Evolutionary conservation across 1,139 yeast species (phyloP).

Genomic region (Pichia sp.): DNA sequence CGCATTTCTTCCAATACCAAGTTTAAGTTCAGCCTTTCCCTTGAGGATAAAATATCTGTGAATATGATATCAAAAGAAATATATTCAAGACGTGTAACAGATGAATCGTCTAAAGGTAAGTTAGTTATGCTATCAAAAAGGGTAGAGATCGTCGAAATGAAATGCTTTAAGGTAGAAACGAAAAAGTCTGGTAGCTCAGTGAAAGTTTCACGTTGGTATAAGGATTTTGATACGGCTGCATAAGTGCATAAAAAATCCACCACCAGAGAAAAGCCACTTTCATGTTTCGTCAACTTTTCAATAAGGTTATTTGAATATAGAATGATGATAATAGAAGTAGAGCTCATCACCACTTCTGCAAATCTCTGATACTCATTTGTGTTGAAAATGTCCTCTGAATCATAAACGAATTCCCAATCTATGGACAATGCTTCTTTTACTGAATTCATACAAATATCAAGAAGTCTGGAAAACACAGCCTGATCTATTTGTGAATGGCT

Average conservation of each 20-base stretch:
- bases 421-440: constrained; percentile 25
- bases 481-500: constrained; percentile 16
- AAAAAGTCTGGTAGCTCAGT: constrained; percentile 12
- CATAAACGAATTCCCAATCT: constrained; percentile 22
- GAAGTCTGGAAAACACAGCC: constrained; percentile 28
- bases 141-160: constrained; percentile 12
- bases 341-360: constrained; percentile 34
- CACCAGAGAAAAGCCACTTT: constrained; percentile 40
- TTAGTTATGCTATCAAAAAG: constrained; percentile 9
- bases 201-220: constrained; percentile 4
- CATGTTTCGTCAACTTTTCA: constrained; percentile 44
- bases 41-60: constrained; percentile 5
- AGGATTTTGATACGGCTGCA: constrained; percentile 35
- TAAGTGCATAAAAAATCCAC: constrained; percentile 39
- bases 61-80: constrained; percentile 39
- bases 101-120: constrained; percentile 40
- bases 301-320: constrained; percentile 39
- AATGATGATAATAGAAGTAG: constrained; percentile 40
- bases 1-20: constrained; percentile 35
- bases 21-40: constrained; percentile 27
- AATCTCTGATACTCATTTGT: constrained; percentile 12
- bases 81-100: constrained; percentile 50
- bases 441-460: constrained; percentile 26
- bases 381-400: constrained; percentile 3
- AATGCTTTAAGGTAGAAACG: constrained; percentile 8